Base-by-base conservation (phyloP, 1,284 basidiomycete genomes). In the Amylostereum chailletii region DNA sequence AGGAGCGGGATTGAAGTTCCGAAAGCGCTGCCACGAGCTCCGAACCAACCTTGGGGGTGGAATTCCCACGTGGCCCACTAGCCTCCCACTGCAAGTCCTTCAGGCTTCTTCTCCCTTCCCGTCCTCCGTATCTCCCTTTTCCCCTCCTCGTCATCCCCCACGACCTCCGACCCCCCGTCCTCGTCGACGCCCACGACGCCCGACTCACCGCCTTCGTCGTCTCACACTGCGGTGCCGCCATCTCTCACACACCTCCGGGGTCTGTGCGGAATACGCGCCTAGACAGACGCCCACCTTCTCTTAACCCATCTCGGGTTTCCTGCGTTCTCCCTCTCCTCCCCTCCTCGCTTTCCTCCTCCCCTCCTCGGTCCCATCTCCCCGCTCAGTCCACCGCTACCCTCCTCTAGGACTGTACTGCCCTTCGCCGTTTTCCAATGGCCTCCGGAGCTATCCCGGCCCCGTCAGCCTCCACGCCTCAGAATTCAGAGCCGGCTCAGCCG, bases 391-490 rank as follows among this genome's bases (percentile, higher is more conserved):
- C 43, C 31, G 11, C n/a, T 11, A 34, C 29, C 31, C 19, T 40
- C 44, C 26, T 46, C 46, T 19, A 26, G 43, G n/a, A 34, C 34
- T 42, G 19, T 34, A 10, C 30, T n/a, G 33, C 42, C 44, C 8
- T 10, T 26, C 37, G 9, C 44, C 42, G 27, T 42, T 39, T 26
- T 37, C 26, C 45, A 40, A 63, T 62, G 62, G 57, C 62, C 32
- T 42, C 61, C 11, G 57, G 53, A 4, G 55, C 55, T 40, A 59
- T 53, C n/a, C 42, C 53, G 7, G 45, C 44, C 47, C 45, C 27
- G 42, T 43, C 34, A 45, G 29, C 19, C 52, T 44, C 37, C 44
- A 38, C 29, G 42, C 42, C n/a, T 45, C 55, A 30, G 42, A 26
- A 6, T 47, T 44, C 4, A 49, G 51, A 48, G 52, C 34, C 30